These are phyloP conservation scores for Pseudogymnoascus sp. DNA, from an alignment of 2,329 filamentous ascomycete genomes.

Conservation along the genomic window DNA sequence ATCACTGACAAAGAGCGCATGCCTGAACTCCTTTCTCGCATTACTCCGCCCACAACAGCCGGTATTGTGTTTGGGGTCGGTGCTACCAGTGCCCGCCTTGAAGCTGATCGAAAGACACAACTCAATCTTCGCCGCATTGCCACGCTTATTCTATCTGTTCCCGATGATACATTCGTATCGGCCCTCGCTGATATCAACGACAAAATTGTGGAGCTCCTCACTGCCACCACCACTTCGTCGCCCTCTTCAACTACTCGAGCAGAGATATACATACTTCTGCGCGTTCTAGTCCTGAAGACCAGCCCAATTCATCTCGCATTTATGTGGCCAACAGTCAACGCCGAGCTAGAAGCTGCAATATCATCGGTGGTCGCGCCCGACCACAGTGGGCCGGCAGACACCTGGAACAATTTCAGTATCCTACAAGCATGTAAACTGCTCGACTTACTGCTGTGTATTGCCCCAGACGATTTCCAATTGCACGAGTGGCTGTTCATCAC, in stretches of 20 bases:
- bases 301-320: slow-evolving; percentile 73
- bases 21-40: slow-evolving; percentile 69
- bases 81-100: slow-evolving; percentile 84
- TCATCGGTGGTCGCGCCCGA: slow-evolving; percentile 66
- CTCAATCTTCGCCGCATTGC: slow-evolving; percentile 80
- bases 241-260: slow-evolving; percentile 84
- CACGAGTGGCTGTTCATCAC: slow-evolving; percentile 97
- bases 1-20: slow-evolving; percentile 83
- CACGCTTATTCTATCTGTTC: slow-evolving; percentile 69
- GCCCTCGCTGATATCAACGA: slow-evolving; percentile 70
- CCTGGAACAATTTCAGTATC: slow-evolving; percentile 69
- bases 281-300: slow-evolving; percentile 73
- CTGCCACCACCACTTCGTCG: slow-evolving; percentile 78
- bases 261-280: slow-evolving; percentile 83
- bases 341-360: slow-evolving; percentile 75
- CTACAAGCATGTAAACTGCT: slow-evolving; percentile 92
- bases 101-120: slow-evolving; percentile 89
- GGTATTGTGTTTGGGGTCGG: slow-evolving; percentile 99
- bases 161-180: slow-evolving; percentile 71
- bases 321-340: slow-evolving; percentile 85
- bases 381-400: slow-evolving; percentile 57
- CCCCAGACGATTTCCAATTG: slow-evolving; percentile 95
- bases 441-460: slow-evolving; percentile 77
- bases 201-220: slow-evolving; percentile 79
- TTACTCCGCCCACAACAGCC: slow-evolving; percentile 81